phyloP scores from a whole-genome alignment of 2,329 filamentous ascomycete species.

The Amauroascus niger region DNA sequence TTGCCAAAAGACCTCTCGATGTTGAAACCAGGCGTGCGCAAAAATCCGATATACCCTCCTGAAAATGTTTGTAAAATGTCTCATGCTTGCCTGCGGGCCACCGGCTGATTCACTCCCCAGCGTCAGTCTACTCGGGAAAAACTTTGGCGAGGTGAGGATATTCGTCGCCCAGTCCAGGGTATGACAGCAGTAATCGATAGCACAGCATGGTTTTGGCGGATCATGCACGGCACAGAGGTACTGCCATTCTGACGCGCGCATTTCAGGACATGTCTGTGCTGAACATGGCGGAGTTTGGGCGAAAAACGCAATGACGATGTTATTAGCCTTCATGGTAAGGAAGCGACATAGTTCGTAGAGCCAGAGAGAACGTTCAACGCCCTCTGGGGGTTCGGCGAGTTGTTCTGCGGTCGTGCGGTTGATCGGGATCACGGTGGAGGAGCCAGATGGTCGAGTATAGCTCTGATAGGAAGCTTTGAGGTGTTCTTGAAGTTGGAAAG shows the following conservation, averaged over 20 bases:
- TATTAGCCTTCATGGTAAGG: constrained; percentile 88
- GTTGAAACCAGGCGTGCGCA: constrained; percentile 97
- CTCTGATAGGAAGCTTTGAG: constrained; percentile 83
- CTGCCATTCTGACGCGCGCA: constrained; percentile 98
- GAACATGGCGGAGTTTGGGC: constrained; percentile 86
- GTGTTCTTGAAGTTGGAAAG: constrained; percentile 95
- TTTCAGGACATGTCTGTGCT: constrained; percentile 81
- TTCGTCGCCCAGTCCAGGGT: constrained; percentile 97
- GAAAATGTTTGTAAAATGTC: constrained; percentile 88
- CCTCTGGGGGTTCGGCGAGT: constrained; percentile 68
- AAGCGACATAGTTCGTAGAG: constrained; percentile 97
- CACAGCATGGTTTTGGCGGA: constrained; percentile 90
- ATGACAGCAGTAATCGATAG: constrained; percentile 98
- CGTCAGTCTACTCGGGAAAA: constrained; percentile 78
- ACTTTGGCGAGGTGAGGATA: constrained; percentile 84
- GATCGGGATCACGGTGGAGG: constrained; percentile 58
- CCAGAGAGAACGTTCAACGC: constrained; percentile 82
- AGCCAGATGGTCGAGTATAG: constrained; percentile 55
- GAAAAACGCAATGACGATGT: constrained; percentile 83
- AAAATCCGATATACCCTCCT: constrained; percentile 91
- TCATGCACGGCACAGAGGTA: constrained; percentile 97
- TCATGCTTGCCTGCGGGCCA: constrained; percentile 37
- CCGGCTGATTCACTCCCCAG: constrained; percentile 42
- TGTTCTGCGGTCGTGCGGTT: constrained; percentile 63
- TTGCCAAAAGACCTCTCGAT: constrained; percentile 88